A percentile compares a stretch with the other conserved stretches of the same genome.
These are phyloP conservation scores for Huntiella bhutanensis DNA, from an alignment of 2,329 filamentous ascomycete genomes.

Conservation along the genomic window DNA sequence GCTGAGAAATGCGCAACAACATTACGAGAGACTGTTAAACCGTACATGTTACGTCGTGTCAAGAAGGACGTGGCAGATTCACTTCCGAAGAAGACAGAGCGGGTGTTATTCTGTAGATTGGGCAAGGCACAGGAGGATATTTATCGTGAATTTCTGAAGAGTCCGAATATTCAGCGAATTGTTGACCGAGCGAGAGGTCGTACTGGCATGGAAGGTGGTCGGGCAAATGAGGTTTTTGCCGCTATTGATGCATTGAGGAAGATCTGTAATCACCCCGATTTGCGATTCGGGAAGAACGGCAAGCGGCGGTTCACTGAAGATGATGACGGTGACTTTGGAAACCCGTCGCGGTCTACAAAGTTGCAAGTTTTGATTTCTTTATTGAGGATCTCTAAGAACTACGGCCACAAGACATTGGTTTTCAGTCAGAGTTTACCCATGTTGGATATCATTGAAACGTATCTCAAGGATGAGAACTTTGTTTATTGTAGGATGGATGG, in stretches of 20 bases:
- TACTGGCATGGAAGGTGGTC: not conserved
- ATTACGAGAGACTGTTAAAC: constrained; percentile 80
- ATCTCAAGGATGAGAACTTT: constrained; percentile 50
- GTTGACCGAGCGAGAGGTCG: constrained; percentile 1
- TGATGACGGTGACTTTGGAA: constrained; percentile 43
- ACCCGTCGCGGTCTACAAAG: constrained; percentile 66
- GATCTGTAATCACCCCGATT: constrained; percentile 92
- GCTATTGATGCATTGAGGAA: constrained; percentile 87
- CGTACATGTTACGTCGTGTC: constrained; percentile 78
- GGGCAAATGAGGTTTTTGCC: constrained; percentile 30
- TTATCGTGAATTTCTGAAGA: constrained; percentile 10
- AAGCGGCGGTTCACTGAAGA: not conserved
- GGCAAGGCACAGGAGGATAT: constrained; percentile 29
- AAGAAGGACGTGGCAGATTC: constrained; percentile 90
- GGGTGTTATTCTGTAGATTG: constrained; percentile 88
- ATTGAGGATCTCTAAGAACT: constrained; percentile 70
- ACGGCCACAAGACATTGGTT: constrained; percentile 79
- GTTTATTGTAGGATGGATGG: constrained; percentile 86
- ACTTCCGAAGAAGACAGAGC: constrained; percentile 85
- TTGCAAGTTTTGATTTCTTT: constrained; percentile 87
- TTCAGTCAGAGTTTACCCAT: constrained; percentile 91
- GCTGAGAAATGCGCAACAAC: constrained; percentile 88
- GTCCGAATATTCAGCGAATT: constrained; percentile 11
- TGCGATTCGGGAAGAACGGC: constrained; percentile 29
- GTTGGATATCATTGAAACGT: constrained; percentile 81